Conservation (phyloP, 257 asterid species). For the Lithospermum erythrorhizon region DNA sequence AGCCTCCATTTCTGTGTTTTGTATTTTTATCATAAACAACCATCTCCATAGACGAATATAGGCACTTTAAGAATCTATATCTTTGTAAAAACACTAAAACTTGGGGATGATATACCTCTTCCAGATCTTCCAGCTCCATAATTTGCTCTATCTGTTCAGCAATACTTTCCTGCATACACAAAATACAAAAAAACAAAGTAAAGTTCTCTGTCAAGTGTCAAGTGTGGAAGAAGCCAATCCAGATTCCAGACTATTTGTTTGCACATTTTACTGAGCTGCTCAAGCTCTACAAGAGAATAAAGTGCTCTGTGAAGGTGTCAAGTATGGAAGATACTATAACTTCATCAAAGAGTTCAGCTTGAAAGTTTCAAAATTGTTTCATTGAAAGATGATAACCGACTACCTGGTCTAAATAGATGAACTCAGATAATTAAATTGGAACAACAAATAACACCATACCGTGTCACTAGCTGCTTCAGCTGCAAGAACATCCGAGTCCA, state of each 20-base stretch:
- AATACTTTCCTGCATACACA: slow-evolving; percentile 61
- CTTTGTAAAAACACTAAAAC: not conserved
- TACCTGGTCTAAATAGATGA: not conserved
- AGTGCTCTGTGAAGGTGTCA: too few relatives aligned
- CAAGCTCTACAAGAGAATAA: too few relatives aligned
- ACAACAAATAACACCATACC: slow-evolving; percentile 20
- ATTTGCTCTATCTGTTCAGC: slow-evolving; percentile 81
- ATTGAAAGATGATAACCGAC: too few relatives aligned
- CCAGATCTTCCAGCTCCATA: slow-evolving; percentile 92
- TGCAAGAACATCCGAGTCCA: slow-evolving; percentile 86
- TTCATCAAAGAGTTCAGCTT: too few relatives aligned
- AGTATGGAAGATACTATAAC: too few relatives aligned
- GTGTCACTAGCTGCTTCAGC: slow-evolving; percentile 74
- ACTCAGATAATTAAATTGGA: too few relatives aligned
- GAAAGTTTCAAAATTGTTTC: too few relatives aligned
- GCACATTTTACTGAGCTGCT: not conserved
- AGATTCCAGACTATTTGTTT: not conserved
- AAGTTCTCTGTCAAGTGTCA: too few relatives aligned
- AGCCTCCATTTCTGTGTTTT: slow-evolving; percentile 71
- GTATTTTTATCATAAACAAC: not conserved
- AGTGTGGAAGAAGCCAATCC: not conserved
- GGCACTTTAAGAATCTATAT: not conserved
- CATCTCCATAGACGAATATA: slow-evolving; percentile 3
- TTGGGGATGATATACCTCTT: slow-evolving; percentile 48
- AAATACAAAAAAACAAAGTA: not conserved